Evolutionary conservation across 2,329 filamentous ascomycete species (phyloP).

Genomic region (Pseudogymnoascus sp.): DNA sequence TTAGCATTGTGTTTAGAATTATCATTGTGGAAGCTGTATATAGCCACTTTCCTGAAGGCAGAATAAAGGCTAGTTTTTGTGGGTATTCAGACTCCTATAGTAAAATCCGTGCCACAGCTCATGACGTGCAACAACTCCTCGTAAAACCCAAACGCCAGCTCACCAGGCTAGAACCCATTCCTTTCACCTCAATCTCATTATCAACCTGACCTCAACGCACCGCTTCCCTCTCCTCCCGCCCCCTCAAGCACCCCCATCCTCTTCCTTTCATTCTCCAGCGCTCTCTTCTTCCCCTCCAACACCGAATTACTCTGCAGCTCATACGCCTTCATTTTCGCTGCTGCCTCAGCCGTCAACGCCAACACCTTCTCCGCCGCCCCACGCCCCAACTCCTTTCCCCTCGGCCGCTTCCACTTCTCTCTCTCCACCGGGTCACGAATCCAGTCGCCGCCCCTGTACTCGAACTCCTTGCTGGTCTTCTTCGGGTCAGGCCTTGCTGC

Average conservation of each 20-base stretch:
- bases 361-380: constrained; percentile 30
- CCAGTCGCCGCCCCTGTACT: background rate
- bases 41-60: background rate
- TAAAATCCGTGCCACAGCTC: background rate
- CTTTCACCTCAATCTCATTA: background rate
- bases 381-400: constrained; percentile 36
- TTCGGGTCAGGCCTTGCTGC: background rate
- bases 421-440: constrained; percentile 5
- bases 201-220: background rate
- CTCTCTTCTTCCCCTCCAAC: background rate
- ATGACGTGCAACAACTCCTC: background rate
- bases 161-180: background rate
- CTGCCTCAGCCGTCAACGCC: constrained; percentile 23
- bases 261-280: background rate
- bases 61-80: background rate
- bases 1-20: background rate
- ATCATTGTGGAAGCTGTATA: background rate
- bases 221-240: background rate
- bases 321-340: constrained; percentile 18
- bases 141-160: background rate
- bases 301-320: constrained; percentile 16
- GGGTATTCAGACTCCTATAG: background rate
- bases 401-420: constrained; percentile 23
- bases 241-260: background rate
- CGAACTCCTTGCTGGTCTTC: background rate